phyloP scores from a whole-genome alignment of 2,329 filamentous ascomycete species.

The Pseudogymnoascus sp. region DNA sequence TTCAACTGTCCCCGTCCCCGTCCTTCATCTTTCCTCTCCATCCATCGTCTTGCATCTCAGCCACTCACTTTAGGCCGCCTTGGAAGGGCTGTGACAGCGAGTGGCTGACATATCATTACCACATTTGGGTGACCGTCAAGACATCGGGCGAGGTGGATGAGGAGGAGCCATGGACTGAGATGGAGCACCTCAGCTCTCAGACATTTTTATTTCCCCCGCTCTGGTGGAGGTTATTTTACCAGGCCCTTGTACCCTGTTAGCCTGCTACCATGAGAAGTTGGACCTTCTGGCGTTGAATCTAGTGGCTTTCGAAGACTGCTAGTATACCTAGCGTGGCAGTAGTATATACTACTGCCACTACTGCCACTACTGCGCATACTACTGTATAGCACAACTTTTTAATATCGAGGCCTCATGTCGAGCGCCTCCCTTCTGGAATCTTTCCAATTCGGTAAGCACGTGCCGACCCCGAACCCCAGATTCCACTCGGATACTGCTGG shows the following conservation, averaged over 20 bases:
- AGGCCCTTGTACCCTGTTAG: conserved; percentile 2
- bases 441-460: conserved; percentile 7
- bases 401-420: not conserved
- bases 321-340: not conserved
- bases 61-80: not conserved
- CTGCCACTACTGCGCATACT: not conserved
- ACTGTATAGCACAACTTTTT: conserved; percentile 7
- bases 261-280: conserved; percentile 1
- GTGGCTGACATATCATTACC: not conserved
- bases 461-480: conserved; percentile 4
- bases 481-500: not conserved
- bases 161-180: not conserved
- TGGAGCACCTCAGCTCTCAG: conserved; percentile 1
- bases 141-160: not conserved
- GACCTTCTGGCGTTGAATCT: not conserved
- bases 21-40: not conserved
- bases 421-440: conserved; percentile 7
- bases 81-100: not conserved
- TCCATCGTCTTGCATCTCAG: conserved; percentile 5
- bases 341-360: conserved; percentile 4
- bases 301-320: not conserved
- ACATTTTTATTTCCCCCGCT: conserved; percentile 5
- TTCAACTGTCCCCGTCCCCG: not conserved
- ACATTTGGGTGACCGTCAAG: not conserved
- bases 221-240: not conserved